phyloP scores from a whole-genome alignment of 768 basidiomycete species.

The Leucocoprinus sp. region DNA sequence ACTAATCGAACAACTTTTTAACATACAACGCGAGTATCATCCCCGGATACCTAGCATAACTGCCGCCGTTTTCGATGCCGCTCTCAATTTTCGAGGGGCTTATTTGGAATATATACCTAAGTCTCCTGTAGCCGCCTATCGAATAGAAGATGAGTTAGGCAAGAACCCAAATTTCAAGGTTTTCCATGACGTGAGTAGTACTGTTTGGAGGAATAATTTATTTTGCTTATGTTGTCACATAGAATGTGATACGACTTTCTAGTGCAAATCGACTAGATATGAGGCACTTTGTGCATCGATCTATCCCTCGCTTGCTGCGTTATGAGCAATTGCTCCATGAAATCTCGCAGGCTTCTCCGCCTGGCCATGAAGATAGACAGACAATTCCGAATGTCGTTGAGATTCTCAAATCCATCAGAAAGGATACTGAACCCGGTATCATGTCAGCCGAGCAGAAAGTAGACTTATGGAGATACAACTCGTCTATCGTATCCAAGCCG shows the following conservation, averaged over 20 bases:
- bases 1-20: slow-evolving; percentile 72
- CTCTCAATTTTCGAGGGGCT: slow-evolving; percentile 84
- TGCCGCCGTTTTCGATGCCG: slow-evolving; percentile 78
- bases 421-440: slow-evolving; percentile 83
- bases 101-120: slow-evolving; percentile 92
- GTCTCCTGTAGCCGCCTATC: slow-evolving; percentile 85
- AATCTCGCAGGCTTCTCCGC: slow-evolving; percentile 71
- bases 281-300: slow-evolving; percentile 87
- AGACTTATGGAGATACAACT: slow-evolving; percentile 78
- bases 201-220: not conserved
- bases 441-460: slow-evolving; percentile 82
- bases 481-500: slow-evolving; percentile 66
- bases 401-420: slow-evolving; percentile 76
- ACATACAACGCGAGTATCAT: slow-evolving; percentile 84
- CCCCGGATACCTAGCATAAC: slow-evolving; percentile 76
- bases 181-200: slow-evolving; percentile 64
- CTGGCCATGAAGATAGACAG: slow-evolving; percentile 68
- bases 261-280: slow-evolving; percentile 80
- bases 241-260: slow-evolving; percentile 52
- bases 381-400: slow-evolving; percentile 86
- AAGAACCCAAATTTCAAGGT: slow-evolving; percentile 69
- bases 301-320: slow-evolving; percentile 80
- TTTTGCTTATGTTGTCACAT: not conserved
- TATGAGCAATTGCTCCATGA: slow-evolving; percentile 78
- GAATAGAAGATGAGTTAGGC: slow-evolving; percentile 81